These are phyloP conservation scores for Vigna nakashimae DNA, from an alignment of 306 rosid species.

Conservation along the genomic window DNA sequence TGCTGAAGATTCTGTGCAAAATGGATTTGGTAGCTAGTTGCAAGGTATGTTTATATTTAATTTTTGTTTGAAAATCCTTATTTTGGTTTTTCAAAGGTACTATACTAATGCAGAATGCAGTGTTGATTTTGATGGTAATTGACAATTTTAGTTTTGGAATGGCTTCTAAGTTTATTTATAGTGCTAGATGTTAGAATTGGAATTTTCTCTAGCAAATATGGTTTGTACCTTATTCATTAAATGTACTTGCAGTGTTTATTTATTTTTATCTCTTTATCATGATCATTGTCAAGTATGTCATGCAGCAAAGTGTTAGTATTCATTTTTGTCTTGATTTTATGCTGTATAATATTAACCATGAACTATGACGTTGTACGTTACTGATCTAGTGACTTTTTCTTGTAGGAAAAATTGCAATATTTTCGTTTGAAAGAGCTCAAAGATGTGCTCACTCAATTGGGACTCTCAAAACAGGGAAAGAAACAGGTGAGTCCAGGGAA, in stretches of 20 bases:
- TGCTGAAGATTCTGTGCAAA: conserved; percentile 50
- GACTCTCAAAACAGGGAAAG: conserved; percentile 97
- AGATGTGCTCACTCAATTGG: conserved; percentile 86
- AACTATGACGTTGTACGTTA: conserved; percentile 12
- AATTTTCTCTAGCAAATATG: not conserved
- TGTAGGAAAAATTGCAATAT: conserved; percentile 79
- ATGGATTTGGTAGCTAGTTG: conserved; percentile 86
- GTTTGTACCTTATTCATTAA: not conserved
- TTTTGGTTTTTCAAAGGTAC: not conserved
- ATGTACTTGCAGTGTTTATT: conserved; percentile 27
- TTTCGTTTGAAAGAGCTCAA: conserved; percentile 95
- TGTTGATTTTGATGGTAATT: conserved; percentile 20
- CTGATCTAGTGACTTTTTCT: conserved; percentile 26
- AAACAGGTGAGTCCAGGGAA: conserved; percentile 77
- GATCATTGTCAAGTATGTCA: not conserved
- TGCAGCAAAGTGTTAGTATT: not conserved
- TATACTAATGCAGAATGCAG: not conserved
- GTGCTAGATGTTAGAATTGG: not conserved
- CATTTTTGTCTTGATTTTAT: conserved; percentile 5
- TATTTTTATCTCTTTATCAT: conserved; percentile 20
- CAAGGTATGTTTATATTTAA: conserved; percentile 60
- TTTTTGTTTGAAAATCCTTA: not conserved
- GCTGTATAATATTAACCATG: conserved; percentile 5
- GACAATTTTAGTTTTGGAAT: conserved; percentile 7
- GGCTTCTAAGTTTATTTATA: not conserved